A percentile compares a stretch with the other conserved stretches of the same genome.
Conservation (phyloP, 73 alveolate species). For the Paramecium pentaurelia region DNA sequence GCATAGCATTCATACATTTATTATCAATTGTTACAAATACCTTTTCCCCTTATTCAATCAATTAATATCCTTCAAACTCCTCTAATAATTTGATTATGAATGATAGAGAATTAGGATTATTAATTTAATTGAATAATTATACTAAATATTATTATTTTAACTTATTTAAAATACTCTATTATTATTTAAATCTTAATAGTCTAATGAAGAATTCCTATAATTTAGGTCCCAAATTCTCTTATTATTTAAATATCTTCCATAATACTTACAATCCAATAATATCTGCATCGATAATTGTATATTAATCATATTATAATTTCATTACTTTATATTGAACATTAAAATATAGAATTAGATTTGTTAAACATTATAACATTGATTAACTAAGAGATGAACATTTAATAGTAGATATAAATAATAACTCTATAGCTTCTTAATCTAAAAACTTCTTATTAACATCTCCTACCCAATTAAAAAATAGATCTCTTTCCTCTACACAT, state of each 20-base stretch:
- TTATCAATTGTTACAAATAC: neutral
- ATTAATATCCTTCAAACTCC: constrained; percentile 11
- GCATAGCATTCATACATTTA: neutral
- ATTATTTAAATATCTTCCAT: neutral
- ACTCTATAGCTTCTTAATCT: constrained; percentile 1
- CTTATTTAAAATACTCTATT: neutral
- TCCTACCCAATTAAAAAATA: neutral
- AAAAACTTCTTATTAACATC: neutral
- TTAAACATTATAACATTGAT: neutral
- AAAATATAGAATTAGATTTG: neutral
- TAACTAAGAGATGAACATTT: neutral
- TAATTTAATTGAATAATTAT: neutral
- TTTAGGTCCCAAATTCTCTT: neutral
- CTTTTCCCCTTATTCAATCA: constrained; percentile 1
- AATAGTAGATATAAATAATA: neutral
- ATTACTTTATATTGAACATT: constrained; percentile 27
- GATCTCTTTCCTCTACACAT: neutral
- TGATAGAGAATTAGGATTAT: neutral
- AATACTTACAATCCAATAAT: neutral
- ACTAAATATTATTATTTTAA: neutral
- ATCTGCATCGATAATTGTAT: neutral
- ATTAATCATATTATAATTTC: neutral
- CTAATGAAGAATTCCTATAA: neutral
- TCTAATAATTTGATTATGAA: neutral
- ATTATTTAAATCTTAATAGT: neutral